Conservation (phyloP, 2,329 filamentous ascomycete genomes). For the Drechmeria coniospora region DNA sequence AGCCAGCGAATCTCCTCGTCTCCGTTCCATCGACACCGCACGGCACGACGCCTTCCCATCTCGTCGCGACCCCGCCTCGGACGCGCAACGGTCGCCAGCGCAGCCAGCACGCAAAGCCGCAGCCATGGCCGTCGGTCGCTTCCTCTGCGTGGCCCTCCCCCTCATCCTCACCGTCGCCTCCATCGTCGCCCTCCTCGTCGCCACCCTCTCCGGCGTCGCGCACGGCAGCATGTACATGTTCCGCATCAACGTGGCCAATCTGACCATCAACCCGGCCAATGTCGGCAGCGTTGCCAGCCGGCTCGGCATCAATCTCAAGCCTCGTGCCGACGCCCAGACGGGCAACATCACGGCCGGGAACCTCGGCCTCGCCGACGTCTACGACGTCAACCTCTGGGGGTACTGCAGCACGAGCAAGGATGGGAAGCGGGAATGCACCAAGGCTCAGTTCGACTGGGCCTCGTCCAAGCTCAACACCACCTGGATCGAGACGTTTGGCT, state of each 20-base stretch:
- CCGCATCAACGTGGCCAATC: conserved; percentile 44
- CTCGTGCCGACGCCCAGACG: conserved; percentile 10
- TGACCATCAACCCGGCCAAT: conserved; percentile 25
- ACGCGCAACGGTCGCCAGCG: no score
- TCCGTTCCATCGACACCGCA: background rate
- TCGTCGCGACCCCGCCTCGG: no score
- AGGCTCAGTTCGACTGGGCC: conserved; percentile 62
- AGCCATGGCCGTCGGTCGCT: conserved; percentile 52
- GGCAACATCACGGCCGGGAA: conserved; percentile 40
- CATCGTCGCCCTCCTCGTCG: conserved; percentile 51
- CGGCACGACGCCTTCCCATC: no score
- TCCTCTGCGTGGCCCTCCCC: conserved; percentile 76
- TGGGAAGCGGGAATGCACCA: conserved; percentile 47
- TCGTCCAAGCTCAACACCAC: conserved; percentile 52
- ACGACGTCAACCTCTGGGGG: conserved; percentile 73
- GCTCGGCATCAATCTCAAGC: conserved; percentile 6
- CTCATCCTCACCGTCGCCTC: conserved; percentile 67
- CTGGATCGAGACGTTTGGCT: conserved; percentile 36
- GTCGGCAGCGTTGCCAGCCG: conserved; percentile 19
- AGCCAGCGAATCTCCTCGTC: background rate
- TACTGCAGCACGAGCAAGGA: conserved; percentile 57
- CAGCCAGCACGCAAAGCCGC: conserved; percentile 15
- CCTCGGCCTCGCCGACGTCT: conserved; percentile 56
- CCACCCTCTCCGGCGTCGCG: conserved; percentile 37
- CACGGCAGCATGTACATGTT: conserved; percentile 43